Evolutionary conservation across 257 asterid genomes (phyloP).

Genomic region (Rubia yunnanensis): DNA sequence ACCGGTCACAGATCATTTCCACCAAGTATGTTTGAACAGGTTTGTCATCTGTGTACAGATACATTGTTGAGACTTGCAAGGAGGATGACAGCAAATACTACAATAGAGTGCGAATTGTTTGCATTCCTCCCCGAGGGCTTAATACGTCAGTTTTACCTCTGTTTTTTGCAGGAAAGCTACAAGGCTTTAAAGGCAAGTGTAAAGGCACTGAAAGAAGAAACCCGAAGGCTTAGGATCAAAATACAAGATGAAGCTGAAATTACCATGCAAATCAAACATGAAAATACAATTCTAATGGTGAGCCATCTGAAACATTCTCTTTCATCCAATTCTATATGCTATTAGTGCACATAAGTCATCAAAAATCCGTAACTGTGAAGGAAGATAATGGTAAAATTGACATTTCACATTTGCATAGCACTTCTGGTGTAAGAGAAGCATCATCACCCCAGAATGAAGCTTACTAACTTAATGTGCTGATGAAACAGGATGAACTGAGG

Average conservation of each 20-base stretch:
- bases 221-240: not conserved
- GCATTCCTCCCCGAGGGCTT: not conserved
- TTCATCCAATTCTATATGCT: not conserved
- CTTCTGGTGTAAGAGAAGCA: not conserved
- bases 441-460: not conserved
- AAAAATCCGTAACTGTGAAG: not conserved
- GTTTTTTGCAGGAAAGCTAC: constrained; percentile 9
- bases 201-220: constrained; percentile 11
- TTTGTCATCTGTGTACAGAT: not conserved
- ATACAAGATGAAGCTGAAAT: constrained; percentile 2
- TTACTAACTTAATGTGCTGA: constrained; percentile 1
- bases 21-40: not conserved
- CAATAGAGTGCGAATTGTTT: not conserved
- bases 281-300: constrained; percentile 19
- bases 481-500: constrained; percentile 20
- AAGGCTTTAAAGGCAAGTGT: constrained; percentile 10
- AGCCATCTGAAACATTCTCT: constrained; percentile 1
- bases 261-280: constrained; percentile 2
- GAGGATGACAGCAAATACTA: not conserved
- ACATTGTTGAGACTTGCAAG: not conserved
- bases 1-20: not conserved
- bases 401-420: not conserved
- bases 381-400: not conserved
- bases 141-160: not conserved
- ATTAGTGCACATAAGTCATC: not conserved